Conservation (phyloP, 1,139 yeast genomes). For the Saccharomycopsis hybrid region DNA sequence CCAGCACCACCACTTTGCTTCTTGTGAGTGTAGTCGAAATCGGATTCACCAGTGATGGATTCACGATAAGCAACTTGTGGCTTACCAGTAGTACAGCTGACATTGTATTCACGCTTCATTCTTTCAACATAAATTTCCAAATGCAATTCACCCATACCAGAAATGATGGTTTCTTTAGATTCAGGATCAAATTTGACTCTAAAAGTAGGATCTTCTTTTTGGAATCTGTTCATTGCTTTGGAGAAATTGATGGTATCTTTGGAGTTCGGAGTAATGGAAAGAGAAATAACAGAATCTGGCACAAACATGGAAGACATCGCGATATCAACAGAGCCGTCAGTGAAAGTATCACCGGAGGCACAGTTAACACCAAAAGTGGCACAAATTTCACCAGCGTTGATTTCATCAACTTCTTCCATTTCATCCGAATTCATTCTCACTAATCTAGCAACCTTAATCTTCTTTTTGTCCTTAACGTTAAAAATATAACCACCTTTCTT, state of each 20-base stretch:
- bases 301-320: constrained; percentile 98
- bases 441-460: constrained; percentile 87
- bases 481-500: constrained; percentile 86
- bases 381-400: constrained; percentile 97
- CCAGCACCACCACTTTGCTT: constrained; percentile 99
- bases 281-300: constrained; percentile 95
- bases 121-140: constrained; percentile 96
- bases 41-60: constrained; percentile 65
- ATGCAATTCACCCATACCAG: constrained; percentile 99
- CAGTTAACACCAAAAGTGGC: constrained; percentile 99
- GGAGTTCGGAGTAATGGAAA: constrained; percentile 82
- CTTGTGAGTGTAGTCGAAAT: constrained; percentile 94
- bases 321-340: constrained; percentile 70
- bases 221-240: constrained; percentile 94
- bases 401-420: constrained; percentile 95
- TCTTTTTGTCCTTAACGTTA: constrained; percentile 89
- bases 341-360: constrained; percentile 98
- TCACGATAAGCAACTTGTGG: constrained; percentile 99
- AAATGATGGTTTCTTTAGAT: constrained; percentile 90
- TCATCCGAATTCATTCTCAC: constrained; percentile 99
- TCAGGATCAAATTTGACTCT: constrained; percentile 86
- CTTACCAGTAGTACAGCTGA: constrained; percentile 91
- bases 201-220: constrained; percentile 98
- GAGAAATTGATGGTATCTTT: constrained; percentile 87
- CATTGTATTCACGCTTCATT: constrained; percentile 95